A percentile compares a stretch with the other conserved stretches of the same genome.
Conservation (phyloP, 805 yeast genomes). For the Ogataea paraovalis region DNA sequence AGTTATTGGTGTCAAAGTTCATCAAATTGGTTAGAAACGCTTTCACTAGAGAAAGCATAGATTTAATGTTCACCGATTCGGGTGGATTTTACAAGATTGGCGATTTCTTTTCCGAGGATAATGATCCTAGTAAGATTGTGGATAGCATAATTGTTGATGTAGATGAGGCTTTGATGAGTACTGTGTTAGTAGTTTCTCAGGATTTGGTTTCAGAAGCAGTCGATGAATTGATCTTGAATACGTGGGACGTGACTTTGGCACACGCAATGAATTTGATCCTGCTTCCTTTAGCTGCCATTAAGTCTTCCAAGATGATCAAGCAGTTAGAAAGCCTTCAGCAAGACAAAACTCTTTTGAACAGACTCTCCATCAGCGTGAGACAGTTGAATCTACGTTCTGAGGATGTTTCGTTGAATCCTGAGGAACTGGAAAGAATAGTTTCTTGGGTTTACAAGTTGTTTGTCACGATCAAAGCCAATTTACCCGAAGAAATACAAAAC, state of each 20-base stretch:
- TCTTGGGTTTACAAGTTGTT: conserved; percentile 19
- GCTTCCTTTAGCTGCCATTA: conserved; percentile 3
- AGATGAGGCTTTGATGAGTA: conserved; percentile 4
- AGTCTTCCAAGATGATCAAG: conserved; percentile 1
- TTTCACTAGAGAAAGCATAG: conserved; percentile 8
- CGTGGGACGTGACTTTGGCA: conserved; percentile 2
- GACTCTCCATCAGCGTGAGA: background rate
- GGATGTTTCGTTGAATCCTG: background rate
- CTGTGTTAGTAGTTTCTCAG: background rate
- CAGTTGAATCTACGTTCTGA: background rate
- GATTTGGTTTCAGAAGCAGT: background rate
- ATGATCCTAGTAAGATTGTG: conserved; percentile 7
- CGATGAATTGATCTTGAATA: conserved; percentile 2
- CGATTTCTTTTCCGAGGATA: conserved; percentile 8
- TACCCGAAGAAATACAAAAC: conserved; percentile 6
- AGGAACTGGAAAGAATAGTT: conserved; percentile 14
- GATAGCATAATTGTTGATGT: conserved; percentile 9
- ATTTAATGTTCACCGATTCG: conserved; percentile 1
- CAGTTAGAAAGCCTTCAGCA: background rate
- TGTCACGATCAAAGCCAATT: conserved; percentile 5
- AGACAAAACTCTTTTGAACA: background rate
- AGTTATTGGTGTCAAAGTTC: conserved; percentile 13
- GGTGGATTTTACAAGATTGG: conserved; percentile 8
- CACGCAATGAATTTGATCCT: conserved; percentile 1
- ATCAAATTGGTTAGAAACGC: conserved; percentile 3